Base-by-base conservation (phyloP, 441 rosid genomes). In the Erodium moschatum region DNA sequence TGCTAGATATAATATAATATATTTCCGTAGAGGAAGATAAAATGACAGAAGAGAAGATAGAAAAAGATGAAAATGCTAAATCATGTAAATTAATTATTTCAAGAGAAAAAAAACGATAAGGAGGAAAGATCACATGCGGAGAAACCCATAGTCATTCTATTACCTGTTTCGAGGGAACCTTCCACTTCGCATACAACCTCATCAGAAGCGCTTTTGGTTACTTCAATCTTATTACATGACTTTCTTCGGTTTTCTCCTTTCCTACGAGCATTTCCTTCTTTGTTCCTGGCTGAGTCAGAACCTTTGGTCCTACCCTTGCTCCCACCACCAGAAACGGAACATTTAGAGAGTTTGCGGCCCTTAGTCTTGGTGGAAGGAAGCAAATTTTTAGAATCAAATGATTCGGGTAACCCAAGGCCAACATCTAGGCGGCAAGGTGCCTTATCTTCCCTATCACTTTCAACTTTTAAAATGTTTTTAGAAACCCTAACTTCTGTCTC, bases 141-240 rank as follows among this genome's bases (percentile, higher is more conserved):
- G 62, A 56, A 19, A 10, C 63, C 62, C 56, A 16, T 67, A 40
- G 48, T 44, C 19, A 44, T 50, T 69, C 38, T 54, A 67, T 62
- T 33, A 92, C 98, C 96, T 84, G 77, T 77, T 73, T 81, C 77
- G 19, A 68, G 70, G 40, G 54, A 73, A 81, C 69, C 77, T 69
- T 81, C 85, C 67, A 62, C 74, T 74, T 76, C 71, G 44, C 63
- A 67, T 40, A 60, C 79, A 75, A 40, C 74, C 73, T 66, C 79
- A 72, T 82, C 74, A 71, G 64, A 29, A 33, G 69, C 73, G 67
- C 44, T 73, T 70, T 77, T 82, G 67, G 74, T 79, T 71, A 71
- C 78, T 68, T 74, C 75, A 60, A 77, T 78, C 81, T 73, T 77
- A 54, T 72, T 73, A 67, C 62, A 70, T 9, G 83, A 78, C 78